Conservation (phyloP, 2,329 filamentous ascomycete species). For the Aspergillus ibericus region DNA sequence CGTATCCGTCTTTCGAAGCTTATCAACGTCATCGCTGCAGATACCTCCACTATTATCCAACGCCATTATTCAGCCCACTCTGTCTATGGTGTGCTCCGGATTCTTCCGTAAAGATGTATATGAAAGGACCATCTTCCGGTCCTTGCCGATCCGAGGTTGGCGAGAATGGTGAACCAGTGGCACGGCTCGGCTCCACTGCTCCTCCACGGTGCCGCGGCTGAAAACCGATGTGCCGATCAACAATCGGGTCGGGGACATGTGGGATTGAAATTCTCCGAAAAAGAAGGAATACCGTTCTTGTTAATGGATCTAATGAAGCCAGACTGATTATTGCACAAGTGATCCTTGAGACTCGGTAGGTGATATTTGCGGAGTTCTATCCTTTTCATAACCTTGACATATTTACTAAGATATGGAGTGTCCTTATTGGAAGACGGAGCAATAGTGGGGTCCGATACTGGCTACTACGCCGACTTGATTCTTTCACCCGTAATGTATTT, state of each 20-base stretch:
- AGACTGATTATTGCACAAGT: too few species aligned
- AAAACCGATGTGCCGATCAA: not conserved
- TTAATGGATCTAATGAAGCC: too few species aligned
- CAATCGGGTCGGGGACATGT: not conserved
- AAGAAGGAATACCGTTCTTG: not conserved
- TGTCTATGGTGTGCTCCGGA: not conserved
- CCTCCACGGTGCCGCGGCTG: not conserved
- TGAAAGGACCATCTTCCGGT: not conserved
- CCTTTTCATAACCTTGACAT: too few species aligned
- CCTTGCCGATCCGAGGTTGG: not conserved
- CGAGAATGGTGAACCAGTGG: not conserved
- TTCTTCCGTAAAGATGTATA: not conserved
- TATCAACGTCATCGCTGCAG: too few species aligned
- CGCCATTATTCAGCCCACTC: not conserved
- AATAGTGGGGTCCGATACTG: too few species aligned
- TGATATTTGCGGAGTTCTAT: too few species aligned
- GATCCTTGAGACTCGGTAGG: too few species aligned
- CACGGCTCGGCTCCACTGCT: not conserved
- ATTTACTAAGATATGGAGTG: too few species aligned
- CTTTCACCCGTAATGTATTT: too few species aligned
- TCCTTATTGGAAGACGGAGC: too few species aligned
- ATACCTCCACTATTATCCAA: not conserved
- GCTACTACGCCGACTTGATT: too few species aligned
- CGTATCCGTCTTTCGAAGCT: too few species aligned
- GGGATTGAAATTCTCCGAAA: not conserved